Evolutionary conservation across 352 stramenopile species (phyloP), one percentile per base, ranked within the genome.

Genomic region (Phytophthora tubulina): DNA sequence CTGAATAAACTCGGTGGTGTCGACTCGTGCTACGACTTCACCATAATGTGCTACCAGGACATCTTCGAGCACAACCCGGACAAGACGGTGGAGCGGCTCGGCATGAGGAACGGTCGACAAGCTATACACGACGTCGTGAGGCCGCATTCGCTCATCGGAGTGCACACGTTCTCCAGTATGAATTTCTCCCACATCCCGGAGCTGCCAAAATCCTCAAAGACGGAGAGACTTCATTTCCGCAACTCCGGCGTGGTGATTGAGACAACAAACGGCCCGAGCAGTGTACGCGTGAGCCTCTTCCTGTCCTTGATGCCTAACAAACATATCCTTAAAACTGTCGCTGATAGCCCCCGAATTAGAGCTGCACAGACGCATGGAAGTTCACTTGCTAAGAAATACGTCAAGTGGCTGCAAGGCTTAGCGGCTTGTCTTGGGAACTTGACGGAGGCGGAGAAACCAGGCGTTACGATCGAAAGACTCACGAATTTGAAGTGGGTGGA

Each of bases 331-430:
- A 81, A 81, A 30, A 49, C 73, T 17, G 65, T 72, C 9, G 59
- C 60, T 13, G 55, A 56, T n/a, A 75, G 61, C 53, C 67, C 67
- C 14, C 50, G 67, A 33, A 79, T 73, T 32, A 55, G 61, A 44
- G 67, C 56, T 48, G 61, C 65, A 15, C 65, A 74, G 49, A 27
- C 65, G 4, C 58, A 71, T 14, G 70, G 65, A 13, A 63, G 59
- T n/a, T 49, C 54, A 8, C 21, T 78, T 6, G 39, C 71, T 7
- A 80, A 78, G 35, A 81, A 81, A 60, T 85, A 81, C 67, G 68
- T 83, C 46, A 88, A 88, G 50, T 90, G 82, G 82, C 71, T 90
- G 13, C 76, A 87, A 57, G 35, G 52, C n/a, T 63, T 90, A 32
- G 78, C 72, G 4, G 44, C 66, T 3, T 49, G 67, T 35, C 76